Percentiles rank a stretch among this genome's conserved stretches.
These are phyloP conservation scores for Discostella stelligera DNA, from an alignment of 352 stramenopile genomes.

Conservation along the genomic window DNA sequence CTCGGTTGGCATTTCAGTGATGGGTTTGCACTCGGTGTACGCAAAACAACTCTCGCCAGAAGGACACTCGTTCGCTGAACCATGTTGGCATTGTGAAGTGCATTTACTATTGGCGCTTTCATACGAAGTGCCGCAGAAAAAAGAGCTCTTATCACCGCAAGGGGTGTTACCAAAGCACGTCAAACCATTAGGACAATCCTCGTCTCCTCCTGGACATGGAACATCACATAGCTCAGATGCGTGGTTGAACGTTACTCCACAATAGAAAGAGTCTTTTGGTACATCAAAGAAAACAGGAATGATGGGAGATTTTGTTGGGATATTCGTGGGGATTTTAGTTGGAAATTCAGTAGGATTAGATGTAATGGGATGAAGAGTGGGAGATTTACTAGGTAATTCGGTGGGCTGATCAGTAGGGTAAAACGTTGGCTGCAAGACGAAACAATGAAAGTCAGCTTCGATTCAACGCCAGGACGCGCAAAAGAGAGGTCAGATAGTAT, in stretches of 20 bases:
- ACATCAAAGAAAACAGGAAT: constrained; percentile 50
- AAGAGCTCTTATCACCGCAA: constrained; percentile 46
- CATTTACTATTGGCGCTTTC: constrained; percentile 38
- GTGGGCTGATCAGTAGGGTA: constrained; percentile 19
- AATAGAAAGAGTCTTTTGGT: constrained; percentile 54
- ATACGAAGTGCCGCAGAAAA: constrained; percentile 51
- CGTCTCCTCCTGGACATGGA: constrained; percentile 39
- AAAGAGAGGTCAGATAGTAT: neutral
- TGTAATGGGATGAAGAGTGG: constrained; percentile 33
- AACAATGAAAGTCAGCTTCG: neutral
- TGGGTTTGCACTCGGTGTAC: constrained; percentile 46
- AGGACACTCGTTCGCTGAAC: constrained; percentile 47
- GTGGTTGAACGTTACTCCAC: constrained; percentile 48
- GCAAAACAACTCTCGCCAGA: constrained; percentile 53
- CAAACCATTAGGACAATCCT: constrained; percentile 45
- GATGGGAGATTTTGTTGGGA: constrained; percentile 45
- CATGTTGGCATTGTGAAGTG: constrained; percentile 34
- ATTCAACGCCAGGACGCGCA: neutral
- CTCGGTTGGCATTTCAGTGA: constrained; percentile 39
- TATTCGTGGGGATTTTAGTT: constrained; percentile 35
- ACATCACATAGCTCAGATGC: constrained; percentile 40
- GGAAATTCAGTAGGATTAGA: constrained; percentile 48
- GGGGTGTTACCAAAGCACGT: constrained; percentile 54
- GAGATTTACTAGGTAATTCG: constrained; percentile 11
- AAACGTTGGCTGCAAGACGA: constrained; percentile 14